These are phyloP conservation scores for Ascoidea tarda DNA, from an alignment of 805 yeast species.

Conservation along the genomic window DNA sequence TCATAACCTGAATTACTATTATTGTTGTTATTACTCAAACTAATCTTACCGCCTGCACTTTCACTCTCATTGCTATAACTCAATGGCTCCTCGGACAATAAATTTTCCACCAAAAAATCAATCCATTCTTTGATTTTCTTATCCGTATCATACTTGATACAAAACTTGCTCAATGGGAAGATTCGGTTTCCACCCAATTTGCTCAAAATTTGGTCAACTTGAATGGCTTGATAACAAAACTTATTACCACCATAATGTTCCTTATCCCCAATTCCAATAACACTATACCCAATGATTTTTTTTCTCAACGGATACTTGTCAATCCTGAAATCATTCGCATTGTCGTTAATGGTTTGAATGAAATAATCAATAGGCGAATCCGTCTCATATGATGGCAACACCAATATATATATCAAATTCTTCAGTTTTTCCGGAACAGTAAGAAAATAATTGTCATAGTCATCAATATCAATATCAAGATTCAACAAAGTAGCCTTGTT, in stretches of 20 bases:
- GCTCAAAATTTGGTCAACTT: slow-evolving; percentile 62
- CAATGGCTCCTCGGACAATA: slow-evolving; percentile 62
- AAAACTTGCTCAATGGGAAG: slow-evolving; percentile 72
- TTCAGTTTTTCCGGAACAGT: slow-evolving; percentile 31
- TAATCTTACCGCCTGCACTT: slow-evolving; percentile 32
- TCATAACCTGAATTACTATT: slow-evolving; percentile 35
- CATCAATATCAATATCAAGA: slow-evolving; percentile 70
- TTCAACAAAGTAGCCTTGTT: slow-evolving; percentile 41
- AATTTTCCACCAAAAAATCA: slow-evolving; percentile 38
- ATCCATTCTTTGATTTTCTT: slow-evolving; percentile 54
- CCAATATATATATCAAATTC: slow-evolving; percentile 42
- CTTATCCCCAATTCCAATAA: slow-evolving; percentile 76
- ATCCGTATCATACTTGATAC: slow-evolving; percentile 60
- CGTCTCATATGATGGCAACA: slow-evolving; percentile 82
- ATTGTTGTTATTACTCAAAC: slow-evolving; percentile 41
- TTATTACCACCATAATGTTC: slow-evolving; percentile 67
- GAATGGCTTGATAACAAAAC: slow-evolving; percentile 75
- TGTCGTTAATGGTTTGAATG: slow-evolving; percentile 66
- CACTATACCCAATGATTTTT: slow-evolving; percentile 63
- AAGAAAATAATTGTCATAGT: slow-evolving; percentile 70
- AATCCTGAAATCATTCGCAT: slow-evolving; percentile 71
- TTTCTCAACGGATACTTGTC: slow-evolving; percentile 62
- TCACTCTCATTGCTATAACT: slow-evolving; percentile 45
- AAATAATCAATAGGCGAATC: slow-evolving; percentile 88
- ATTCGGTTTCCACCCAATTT: slow-evolving; percentile 79